phyloP scores from a whole-genome alignment of 2,329 filamentous ascomycete genomes.

The Pseudocercospora eumusae region DNA sequence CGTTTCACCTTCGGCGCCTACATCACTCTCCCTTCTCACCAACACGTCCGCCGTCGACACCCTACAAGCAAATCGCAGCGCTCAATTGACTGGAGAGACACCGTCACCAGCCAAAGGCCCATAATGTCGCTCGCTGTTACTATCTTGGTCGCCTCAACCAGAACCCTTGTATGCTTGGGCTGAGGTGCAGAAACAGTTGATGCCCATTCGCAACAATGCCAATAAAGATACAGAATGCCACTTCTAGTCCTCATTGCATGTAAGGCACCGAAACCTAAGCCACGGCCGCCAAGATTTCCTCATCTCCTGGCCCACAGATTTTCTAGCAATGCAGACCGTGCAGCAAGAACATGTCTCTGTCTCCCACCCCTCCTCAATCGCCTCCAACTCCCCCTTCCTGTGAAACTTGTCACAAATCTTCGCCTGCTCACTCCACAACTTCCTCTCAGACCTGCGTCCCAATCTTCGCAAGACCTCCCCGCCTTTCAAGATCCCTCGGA shows the following conservation, averaged over 20 bases:
- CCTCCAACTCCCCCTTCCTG: slow-evolving; percentile 52
- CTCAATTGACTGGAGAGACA: background rate
- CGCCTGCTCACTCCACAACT: slow-evolving; percentile 55
- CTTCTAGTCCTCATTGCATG: too few relatives aligned
- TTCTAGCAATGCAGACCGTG: too few relatives aligned
- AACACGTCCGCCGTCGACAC: slow-evolving; percentile 2
- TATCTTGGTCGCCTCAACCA: slow-evolving; percentile 8
- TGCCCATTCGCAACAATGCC: background rate
- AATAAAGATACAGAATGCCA: too few relatives aligned
- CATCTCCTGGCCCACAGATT: too few relatives aligned
- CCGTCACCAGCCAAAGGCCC: background rate
- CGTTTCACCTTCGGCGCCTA: slow-evolving; percentile 17
- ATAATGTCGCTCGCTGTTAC: slow-evolving; percentile 3
- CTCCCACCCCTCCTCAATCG: slow-evolving; percentile 47
- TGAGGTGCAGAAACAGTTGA: slow-evolving; percentile 10
- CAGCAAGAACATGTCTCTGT: slow-evolving; percentile 16
- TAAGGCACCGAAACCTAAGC: too few relatives aligned
- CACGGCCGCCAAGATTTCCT: too few relatives aligned
- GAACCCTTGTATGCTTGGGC: slow-evolving; percentile 15
- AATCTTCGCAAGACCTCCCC: slow-evolving; percentile 53
- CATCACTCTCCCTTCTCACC: slow-evolving; percentile 5
- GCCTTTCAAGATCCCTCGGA: slow-evolving; percentile 53
- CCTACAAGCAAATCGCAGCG: background rate
- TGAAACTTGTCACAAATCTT: slow-evolving; percentile 54
- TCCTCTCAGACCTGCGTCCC: slow-evolving; percentile 55